These are phyloP conservation scores for Coix lacrymajobi DNA, from an alignment of 176 grass and related monocot genomes.

Conservation along the genomic window DNA sequence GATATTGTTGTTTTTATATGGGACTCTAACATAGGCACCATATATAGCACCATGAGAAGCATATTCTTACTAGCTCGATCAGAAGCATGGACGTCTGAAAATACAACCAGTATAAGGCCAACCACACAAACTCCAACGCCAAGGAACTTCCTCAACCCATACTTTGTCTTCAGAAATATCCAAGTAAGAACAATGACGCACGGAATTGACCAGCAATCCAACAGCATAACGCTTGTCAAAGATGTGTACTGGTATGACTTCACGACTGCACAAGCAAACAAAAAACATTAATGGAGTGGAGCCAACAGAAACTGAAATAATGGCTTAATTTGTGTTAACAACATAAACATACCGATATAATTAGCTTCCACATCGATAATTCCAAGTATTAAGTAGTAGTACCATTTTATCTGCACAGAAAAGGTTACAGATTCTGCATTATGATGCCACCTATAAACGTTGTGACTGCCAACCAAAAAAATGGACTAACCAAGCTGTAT, in stretches of 20 bases:
- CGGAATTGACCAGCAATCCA: constrained; percentile 85
- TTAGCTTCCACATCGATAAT: constrained; percentile 93
- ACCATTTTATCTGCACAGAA: constrained; percentile 71
- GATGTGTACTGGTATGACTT: constrained; percentile 91
- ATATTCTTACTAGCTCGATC: constrained; percentile 50
- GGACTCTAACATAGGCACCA: background rate
- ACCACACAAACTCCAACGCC: constrained; percentile 58
- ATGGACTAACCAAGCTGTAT: background rate
- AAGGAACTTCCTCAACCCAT: constrained; percentile 56
- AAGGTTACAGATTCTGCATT: background rate
- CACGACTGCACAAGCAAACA: constrained; percentile 42
- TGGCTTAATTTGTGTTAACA: background rate
- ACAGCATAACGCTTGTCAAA: constrained; percentile 83
- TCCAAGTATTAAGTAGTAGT: constrained; percentile 91
- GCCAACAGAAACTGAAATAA: background rate
- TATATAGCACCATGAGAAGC: background rate
- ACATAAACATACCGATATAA: constrained; percentile 71
- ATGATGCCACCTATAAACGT: background rate
- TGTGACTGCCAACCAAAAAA: background rate
- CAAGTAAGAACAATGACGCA: constrained; percentile 86
- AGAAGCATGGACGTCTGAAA: constrained; percentile 63
- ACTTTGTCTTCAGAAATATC: constrained; percentile 77
- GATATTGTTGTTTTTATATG: background rate
- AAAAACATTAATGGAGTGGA: background rate
- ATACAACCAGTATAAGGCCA: constrained; percentile 62